Evolutionary conservation across 257 asterid genomes (phyloP).

Genomic region (Solanum gracilifrons): DNA sequence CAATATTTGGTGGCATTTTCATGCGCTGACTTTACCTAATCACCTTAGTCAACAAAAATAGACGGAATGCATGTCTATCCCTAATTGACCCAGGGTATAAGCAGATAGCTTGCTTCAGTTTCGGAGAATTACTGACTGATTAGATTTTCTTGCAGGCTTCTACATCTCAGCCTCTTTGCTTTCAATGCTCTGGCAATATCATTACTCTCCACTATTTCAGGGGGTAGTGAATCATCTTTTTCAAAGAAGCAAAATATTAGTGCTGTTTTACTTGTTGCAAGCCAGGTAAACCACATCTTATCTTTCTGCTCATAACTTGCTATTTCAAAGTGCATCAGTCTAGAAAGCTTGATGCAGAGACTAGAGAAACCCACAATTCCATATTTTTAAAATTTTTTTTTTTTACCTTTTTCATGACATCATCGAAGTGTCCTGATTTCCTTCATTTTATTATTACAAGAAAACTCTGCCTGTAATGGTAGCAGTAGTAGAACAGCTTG

Average conservation of each 20-base stretch:
- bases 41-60: neutral
- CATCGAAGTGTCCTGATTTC: neutral
- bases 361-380: neutral
- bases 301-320: neutral
- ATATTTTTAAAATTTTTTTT: neutral
- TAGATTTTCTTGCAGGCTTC: slow-evolving; percentile 43
- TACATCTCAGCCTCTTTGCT: slow-evolving; percentile 49
- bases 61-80: neutral
- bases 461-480: slow-evolving; percentile 94
- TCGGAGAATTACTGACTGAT: neutral
- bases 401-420: neutral
- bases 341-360: neutral
- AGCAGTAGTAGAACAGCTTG: slow-evolving; percentile 97
- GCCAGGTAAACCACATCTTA: slow-evolving; percentile 53
- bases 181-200: slow-evolving; percentile 51
- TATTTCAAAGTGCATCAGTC: neutral
- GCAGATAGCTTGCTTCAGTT: neutral
- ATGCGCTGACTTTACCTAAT: neutral
- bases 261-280: slow-evolving; percentile 76
- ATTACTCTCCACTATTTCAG: slow-evolving; percentile 36
- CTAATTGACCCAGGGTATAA: neutral
- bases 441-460: slow-evolving; percentile 13
- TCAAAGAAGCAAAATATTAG: slow-evolving; percentile 57
- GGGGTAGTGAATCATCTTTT: slow-evolving; percentile 52
- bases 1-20: neutral